phyloP scores from a whole-genome alignment of 2,329 filamentous ascomycete species.

The Alternaria sp. region DNA sequence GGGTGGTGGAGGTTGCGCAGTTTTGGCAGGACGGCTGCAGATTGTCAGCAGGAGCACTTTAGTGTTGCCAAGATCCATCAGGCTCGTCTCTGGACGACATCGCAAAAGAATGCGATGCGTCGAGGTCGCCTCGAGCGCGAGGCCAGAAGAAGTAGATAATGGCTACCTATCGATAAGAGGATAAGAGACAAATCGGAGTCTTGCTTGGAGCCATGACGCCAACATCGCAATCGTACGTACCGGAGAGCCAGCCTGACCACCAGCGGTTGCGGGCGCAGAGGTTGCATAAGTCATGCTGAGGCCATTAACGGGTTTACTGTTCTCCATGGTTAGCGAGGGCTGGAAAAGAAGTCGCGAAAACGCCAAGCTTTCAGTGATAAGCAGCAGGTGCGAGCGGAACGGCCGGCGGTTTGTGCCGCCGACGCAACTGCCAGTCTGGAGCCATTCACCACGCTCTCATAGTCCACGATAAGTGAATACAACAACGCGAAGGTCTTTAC shows the following conservation, averaged over 20 bases:
- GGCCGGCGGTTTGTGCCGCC: slow-evolving; percentile 20
- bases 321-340: slow-evolving; percentile 30
- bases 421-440: slow-evolving; percentile 11
- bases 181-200: slow-evolving; percentile 44
- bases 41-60: slow-evolving; percentile 18
- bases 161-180: slow-evolving; percentile 49
- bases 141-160: slow-evolving; percentile 11
- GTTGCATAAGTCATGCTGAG: slow-evolving; percentile 67
- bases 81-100: neutral
- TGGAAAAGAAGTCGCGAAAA: slow-evolving; percentile 38
- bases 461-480: neutral
- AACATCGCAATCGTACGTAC: slow-evolving; percentile 52
- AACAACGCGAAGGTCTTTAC: neutral
- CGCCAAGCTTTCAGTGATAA: slow-evolving; percentile 41
- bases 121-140: neutral
- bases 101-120: neutral
- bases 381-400: slow-evolving; percentile 21
- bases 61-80: neutral
- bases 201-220: slow-evolving; percentile 29
- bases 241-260: slow-evolving; percentile 66
- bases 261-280: slow-evolving; percentile 69
- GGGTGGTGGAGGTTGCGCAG: slow-evolving; percentile 93
- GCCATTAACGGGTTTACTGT: slow-evolving; percentile 52
- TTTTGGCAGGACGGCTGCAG: slow-evolving; percentile 91
- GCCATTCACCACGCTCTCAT: neutral